Evolutionary conservation across 2,329 filamentous ascomycete species (phyloP), one percentile per base, ranked within the genome.

Genomic region (Talaromyces sp.): DNA sequence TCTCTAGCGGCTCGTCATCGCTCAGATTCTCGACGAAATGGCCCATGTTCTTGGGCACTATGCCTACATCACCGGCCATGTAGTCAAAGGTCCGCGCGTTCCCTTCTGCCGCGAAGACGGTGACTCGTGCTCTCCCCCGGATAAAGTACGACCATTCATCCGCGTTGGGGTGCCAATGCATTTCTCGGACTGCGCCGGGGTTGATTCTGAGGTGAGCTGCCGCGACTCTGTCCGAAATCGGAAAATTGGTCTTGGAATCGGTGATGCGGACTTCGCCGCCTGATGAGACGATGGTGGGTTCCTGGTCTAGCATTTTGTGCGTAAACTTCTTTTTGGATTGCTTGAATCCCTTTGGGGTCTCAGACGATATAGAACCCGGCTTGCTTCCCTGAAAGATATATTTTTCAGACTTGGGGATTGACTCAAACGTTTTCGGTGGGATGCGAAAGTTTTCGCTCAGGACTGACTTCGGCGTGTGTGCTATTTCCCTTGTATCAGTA

Each of bases 91-190:
- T 92, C 37, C 88, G 80, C 0, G 89, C 88, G 28, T 80, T 86
- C 33, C 88, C 88, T 71, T 88, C 83, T 1, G 88, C 82, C 0
- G 84, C 88, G 70, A 92, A 93, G 69, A 92, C 84, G n/a, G 88
- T 92, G 25, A 91, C 83, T 48, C 89, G 83, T 0, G 88, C 90
- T 21, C 85, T 85, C 0, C 90, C 90, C 42, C 77, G 78, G 72
- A 91, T 84, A 79, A 92, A 91, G 76, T 89, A 92, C 11, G 86
- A 88, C 89, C 89, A 92, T 73, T 92, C 89, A 70, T 92, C 89
- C 4, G 88, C 88, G 58, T 86, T 87, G 0, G 88, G 88, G 71
- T 92, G 89, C 89, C 89, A 92, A 78, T 92, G 89, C 85, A 92
- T 91, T 76, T 91, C 88, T 3, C 89, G 83, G 66, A 91, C 77